phyloP scores from a whole-genome alignment of 345 rosid species.

The Citrus unshiu region DNA sequence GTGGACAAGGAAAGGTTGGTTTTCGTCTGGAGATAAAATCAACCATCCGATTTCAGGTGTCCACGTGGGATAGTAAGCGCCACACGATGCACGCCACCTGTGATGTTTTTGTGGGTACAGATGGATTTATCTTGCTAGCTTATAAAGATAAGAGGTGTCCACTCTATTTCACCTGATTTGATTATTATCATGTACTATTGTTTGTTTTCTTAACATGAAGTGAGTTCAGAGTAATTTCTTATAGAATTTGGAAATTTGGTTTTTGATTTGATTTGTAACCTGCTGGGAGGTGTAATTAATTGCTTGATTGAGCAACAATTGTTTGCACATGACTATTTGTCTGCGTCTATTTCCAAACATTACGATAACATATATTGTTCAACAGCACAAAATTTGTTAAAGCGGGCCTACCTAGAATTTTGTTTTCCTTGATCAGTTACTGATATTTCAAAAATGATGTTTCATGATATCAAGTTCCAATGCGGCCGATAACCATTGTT shows the following conservation, averaged over 20 bases:
- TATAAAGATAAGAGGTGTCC: constrained; percentile 60
- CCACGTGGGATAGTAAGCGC: constrained; percentile 54
- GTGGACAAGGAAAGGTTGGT: constrained; percentile 46
- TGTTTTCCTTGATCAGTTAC: background rate
- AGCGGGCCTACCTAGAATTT: background rate
- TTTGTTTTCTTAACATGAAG: background rate
- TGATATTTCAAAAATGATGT: too few species aligned
- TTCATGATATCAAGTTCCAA: background rate
- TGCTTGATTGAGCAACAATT: background rate
- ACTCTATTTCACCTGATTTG: constrained; percentile 64
- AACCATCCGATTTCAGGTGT: constrained; percentile 59
- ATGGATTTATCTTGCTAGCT: constrained; percentile 53
- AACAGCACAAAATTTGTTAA: too few species aligned
- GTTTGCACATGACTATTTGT: background rate
- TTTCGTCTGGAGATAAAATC: constrained; percentile 65
- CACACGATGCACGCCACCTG: constrained; percentile 72
- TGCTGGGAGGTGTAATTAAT: background rate
- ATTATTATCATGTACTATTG: background rate
- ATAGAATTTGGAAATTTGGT: background rate
- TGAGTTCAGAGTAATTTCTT: background rate
- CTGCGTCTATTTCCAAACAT: background rate
- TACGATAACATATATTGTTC: background rate
- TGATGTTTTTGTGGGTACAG: constrained; percentile 48
- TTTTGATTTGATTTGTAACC: background rate
- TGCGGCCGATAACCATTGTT: background rate